Evolutionary conservation across 176 grass and related monocot species (phyloP).

Genomic region (Carex scoparia): DNA sequence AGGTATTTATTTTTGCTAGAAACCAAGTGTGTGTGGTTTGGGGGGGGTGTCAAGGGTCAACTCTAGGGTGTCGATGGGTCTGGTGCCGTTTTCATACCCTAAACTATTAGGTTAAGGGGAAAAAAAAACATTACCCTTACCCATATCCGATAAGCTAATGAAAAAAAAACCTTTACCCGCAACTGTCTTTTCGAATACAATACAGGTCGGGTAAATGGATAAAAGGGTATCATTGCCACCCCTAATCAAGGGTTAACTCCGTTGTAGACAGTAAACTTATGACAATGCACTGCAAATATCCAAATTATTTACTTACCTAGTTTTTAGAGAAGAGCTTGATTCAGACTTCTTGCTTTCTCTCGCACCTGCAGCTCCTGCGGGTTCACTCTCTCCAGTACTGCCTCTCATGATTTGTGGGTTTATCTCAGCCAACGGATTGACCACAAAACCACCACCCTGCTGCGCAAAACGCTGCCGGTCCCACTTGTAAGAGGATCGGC

Average conservation of each 20-base stretch:
- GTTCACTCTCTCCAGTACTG: background rate
- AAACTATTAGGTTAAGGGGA: too few relatives aligned
- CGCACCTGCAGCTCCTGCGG: conserved; percentile 1
- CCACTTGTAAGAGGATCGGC: conserved; percentile 49
- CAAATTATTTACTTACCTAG: conserved; percentile 41
- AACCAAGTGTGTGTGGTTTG: too few relatives aligned
- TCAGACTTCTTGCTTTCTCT: conserved; percentile 45
- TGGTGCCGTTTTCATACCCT: too few relatives aligned
- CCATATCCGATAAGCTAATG: too few relatives aligned
- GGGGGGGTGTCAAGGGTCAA: too few relatives aligned
- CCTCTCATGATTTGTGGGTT: conserved; percentile 41
- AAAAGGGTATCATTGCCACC: too few relatives aligned
- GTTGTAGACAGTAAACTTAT: background rate
- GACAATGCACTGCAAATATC: background rate
- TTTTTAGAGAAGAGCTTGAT: conserved; percentile 35
- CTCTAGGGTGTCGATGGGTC: background rate
- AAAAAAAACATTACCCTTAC: too few relatives aligned
- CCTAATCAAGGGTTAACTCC: background rate
- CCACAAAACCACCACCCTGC: conserved; percentile 45
- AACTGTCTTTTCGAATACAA: too few relatives aligned
- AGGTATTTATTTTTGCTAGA: background rate
- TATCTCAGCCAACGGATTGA: conserved; percentile 74
- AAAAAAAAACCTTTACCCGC: too few relatives aligned
- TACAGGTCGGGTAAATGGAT: too few relatives aligned
- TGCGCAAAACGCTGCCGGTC: conserved; percentile 58